A percentile compares a stretch with the other conserved stretches of the same genome.
Evolutionary conservation across 1,139 yeast species (phyloP).

Genomic region (Suhomyces terraborum): DNA sequence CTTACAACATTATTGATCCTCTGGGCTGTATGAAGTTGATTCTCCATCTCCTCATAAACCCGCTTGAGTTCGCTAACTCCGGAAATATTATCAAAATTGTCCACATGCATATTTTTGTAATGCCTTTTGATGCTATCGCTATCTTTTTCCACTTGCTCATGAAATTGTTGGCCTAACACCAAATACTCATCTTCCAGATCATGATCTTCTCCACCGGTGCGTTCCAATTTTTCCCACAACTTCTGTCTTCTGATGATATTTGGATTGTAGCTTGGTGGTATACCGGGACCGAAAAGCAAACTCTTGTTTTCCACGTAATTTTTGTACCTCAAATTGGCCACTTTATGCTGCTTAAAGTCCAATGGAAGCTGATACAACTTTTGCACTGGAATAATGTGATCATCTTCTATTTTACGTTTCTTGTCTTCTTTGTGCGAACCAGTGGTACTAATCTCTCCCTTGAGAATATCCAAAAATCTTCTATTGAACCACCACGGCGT

Average conservation of each 20-base stretch:
- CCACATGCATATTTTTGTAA: constrained; percentile 8
- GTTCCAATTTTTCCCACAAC: constrained; percentile 14
- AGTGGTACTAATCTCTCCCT: constrained; percentile 15
- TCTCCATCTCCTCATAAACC: constrained; percentile 23
- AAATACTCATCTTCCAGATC: constrained; percentile 13
- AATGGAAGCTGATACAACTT: constrained; percentile 32
- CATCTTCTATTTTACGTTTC: constrained; percentile 2
- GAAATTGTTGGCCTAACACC: constrained; percentile 9
- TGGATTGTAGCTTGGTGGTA: constrained; percentile 6
- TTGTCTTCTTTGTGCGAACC: constrained; percentile 15
- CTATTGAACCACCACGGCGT: constrained; percentile 50
- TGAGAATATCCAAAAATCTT: constrained; percentile 26
- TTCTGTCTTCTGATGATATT: constrained; percentile 20
- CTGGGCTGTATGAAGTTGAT: constrained; percentile 44
- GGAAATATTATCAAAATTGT: constrained; percentile 20
- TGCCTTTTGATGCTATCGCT: constrained; percentile 10
- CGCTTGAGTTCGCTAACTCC: constrained; percentile 24
- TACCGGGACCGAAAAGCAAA: constrained; percentile 11
- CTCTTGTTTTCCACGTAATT: constrained; percentile 21
- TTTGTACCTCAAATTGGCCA: constrained; percentile 38
- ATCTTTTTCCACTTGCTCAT: constrained; percentile 12
- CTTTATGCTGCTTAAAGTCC: constrained; percentile 36
- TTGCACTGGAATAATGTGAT: constrained; percentile 7
- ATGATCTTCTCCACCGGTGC: constrained; percentile 10
- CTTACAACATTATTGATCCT: constrained; percentile 50